phyloP scores from a whole-genome alignment of 208 protist genomes.

The Trypanosoma rangeli region DNA sequence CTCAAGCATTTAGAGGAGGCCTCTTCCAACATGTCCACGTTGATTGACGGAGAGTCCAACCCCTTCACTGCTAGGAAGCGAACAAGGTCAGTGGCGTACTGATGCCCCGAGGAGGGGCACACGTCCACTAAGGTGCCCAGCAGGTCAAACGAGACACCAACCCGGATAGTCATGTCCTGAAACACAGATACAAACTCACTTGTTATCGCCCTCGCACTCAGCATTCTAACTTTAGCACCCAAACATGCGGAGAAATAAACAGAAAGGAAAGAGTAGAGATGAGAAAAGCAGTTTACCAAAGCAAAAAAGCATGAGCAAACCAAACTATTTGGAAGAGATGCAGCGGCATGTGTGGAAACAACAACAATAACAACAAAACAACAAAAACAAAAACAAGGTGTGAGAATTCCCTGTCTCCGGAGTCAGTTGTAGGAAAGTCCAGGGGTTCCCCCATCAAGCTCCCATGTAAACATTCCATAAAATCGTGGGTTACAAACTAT shows the following conservation, averaged over 20 bases:
- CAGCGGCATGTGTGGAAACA: no score
- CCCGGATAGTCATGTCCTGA: slow-evolving; percentile 4
- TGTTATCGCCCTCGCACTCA: neutral
- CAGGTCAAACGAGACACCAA: slow-evolving; percentile 69
- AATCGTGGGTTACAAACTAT: neutral
- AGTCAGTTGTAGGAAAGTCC: neutral
- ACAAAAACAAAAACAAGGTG: neutral
- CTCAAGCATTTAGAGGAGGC: slow-evolving; percentile 13
- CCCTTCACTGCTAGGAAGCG: slow-evolving; percentile 43
- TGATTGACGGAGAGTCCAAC: slow-evolving; percentile 13
- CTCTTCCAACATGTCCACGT: slow-evolving; percentile 5
- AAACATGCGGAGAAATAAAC: neutral
- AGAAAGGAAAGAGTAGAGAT: neutral
- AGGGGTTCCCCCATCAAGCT: neutral
- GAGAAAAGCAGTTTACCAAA: neutral
- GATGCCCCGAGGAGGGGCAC: slow-evolving; percentile 44
- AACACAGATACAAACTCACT: neutral
- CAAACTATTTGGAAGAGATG: neutral
- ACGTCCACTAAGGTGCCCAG: slow-evolving; percentile 60
- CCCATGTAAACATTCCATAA: neutral
- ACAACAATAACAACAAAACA: neutral
- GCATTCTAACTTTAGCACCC: neutral
- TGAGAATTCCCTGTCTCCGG: neutral
- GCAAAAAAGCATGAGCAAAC: neutral
- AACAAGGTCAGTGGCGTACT: slow-evolving; percentile 51